Conservation (phyloP, 306 rosid genomes). For the Pterocarpus santalinus region DNA sequence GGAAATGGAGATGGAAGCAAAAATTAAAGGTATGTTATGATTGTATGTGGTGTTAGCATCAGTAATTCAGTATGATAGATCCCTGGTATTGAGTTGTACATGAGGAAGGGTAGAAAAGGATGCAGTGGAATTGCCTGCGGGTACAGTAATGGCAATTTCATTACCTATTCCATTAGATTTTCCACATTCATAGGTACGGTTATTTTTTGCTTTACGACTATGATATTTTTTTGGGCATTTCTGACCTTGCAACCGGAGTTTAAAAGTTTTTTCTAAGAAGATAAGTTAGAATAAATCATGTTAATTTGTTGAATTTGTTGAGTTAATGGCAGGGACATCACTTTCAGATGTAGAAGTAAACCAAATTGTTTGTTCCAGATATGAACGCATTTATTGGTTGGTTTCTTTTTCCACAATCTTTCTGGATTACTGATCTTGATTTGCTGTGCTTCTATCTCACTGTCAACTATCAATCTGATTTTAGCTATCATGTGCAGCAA, state of each 20-base stretch:
- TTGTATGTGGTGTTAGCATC: not conserved
- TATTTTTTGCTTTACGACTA: no score
- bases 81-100: no score
- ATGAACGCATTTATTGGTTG: conserved; percentile 48
- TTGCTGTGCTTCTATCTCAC: conserved; percentile 7
- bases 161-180: no score
- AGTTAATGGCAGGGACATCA: conserved; percentile 33
- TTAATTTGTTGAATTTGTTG: not conserved
- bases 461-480: conserved; percentile 1
- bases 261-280: no score
- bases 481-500: conserved; percentile 49
- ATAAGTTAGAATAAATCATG: no score
- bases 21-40: conserved; percentile 34
- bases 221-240: no score
- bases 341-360: conserved; percentile 33
- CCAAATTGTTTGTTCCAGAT: not conserved
- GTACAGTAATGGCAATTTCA: not conserved
- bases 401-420: conserved; percentile 18
- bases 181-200: no score
- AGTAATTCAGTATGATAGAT: no score
- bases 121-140: no score
- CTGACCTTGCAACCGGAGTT: no score
- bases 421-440: not conserved
- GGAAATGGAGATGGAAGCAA: conserved; percentile 43
- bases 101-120: no score